Percentiles rank a stretch among this genome's conserved stretches.
phyloP scores from a whole-genome alignment of 1,284 basidiomycete genomes.

The Apiotrichum montevideense region DNA sequence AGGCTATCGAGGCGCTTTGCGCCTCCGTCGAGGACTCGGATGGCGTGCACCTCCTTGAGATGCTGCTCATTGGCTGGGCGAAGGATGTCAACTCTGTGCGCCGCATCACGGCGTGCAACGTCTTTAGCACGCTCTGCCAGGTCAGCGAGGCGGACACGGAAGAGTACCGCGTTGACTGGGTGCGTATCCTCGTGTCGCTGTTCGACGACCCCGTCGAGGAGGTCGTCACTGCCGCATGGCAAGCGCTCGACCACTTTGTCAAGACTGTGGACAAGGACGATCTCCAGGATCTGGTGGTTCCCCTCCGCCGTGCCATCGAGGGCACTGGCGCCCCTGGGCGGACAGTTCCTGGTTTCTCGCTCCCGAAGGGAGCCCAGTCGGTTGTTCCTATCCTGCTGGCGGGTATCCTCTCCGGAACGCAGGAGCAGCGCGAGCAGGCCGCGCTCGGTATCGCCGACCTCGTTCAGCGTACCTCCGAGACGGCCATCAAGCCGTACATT shows the following conservation, averaged over 20 bases:
- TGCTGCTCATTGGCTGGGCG: slow-evolving; percentile 82
- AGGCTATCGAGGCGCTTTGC: slow-evolving; percentile 55
- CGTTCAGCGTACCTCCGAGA: slow-evolving; percentile 81
- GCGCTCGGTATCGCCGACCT: slow-evolving; percentile 92
- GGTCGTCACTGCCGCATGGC: slow-evolving; percentile 79
- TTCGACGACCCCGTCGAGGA: slow-evolving; percentile 70
- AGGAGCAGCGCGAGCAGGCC: slow-evolving; percentile 70
- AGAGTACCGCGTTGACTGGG: slow-evolving; percentile 86
- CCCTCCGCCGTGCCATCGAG: slow-evolving; percentile 84
- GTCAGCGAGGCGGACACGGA: slow-evolving; percentile 67
- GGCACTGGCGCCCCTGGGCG: slow-evolving; percentile 71
- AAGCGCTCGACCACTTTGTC: slow-evolving; percentile 78
- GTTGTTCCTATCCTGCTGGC: slow-evolving; percentile 84
- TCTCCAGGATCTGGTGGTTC: slow-evolving; percentile 78
- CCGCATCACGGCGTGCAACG: slow-evolving; percentile 67
- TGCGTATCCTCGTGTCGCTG: slow-evolving; percentile 81
- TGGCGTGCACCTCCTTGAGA: slow-evolving; percentile 80
- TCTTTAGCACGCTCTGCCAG: slow-evolving; percentile 77
- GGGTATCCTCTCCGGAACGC: slow-evolving; percentile 54
- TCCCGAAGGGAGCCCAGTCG: slow-evolving; percentile 84
- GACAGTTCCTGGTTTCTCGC: slow-evolving; percentile 77
- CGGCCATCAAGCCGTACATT: slow-evolving; percentile 89
- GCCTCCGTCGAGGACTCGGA: slow-evolving; percentile 71
- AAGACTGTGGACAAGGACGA: slow-evolving; percentile 91
- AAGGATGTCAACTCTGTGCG: slow-evolving; percentile 65